Evolutionary conservation across 1,284 basidiomycete species (phyloP).

Genomic region (Lentinus polychrous): DNA sequence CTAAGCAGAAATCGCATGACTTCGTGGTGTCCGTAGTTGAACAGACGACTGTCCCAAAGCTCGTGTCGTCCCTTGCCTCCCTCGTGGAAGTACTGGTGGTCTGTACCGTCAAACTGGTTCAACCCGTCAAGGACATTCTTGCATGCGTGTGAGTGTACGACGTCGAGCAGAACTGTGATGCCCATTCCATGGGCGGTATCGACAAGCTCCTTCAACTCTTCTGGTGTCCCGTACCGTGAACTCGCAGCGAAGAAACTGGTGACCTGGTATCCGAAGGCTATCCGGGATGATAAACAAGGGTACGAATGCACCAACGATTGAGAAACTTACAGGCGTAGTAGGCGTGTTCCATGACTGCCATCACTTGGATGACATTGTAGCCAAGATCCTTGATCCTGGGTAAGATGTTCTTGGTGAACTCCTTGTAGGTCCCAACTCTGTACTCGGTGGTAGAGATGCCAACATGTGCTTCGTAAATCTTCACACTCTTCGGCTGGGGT

Average conservation of each 20-base stretch:
- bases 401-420: constrained; percentile 83
- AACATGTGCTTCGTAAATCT: constrained; percentile 97
- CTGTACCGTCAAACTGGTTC: constrained; percentile 93
- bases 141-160: constrained; percentile 97
- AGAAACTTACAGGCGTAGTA: constrained; percentile 87
- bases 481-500: constrained; percentile 61
- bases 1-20: constrained; percentile 92
- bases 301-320: constrained; percentile 3
- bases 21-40: constrained; percentile 95
- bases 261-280: constrained; percentile 96
- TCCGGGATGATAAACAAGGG: constrained; percentile 10
- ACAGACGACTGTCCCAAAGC: constrained; percentile 94
- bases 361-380: constrained; percentile 96
- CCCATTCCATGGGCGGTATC: constrained; percentile 94
- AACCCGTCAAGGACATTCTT: constrained; percentile 96
- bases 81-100: constrained; percentile 96
- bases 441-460: constrained; percentile 90
- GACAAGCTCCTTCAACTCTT: constrained; percentile 92
- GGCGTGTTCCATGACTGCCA: constrained; percentile 97
- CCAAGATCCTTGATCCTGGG: constrained; percentile 88
- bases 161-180: constrained; percentile 88
- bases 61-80: constrained; percentile 88
- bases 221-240: constrained; percentile 90
- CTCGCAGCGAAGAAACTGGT: constrained; percentile 98
- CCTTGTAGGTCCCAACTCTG: constrained; percentile 91